A percentile compares a stretch with the other conserved stretches of the same genome.
These are phyloP conservation scores for Penicillium herquei DNA, from an alignment of 495 filamentous ascomycete genomes.

Conservation along the genomic window DNA sequence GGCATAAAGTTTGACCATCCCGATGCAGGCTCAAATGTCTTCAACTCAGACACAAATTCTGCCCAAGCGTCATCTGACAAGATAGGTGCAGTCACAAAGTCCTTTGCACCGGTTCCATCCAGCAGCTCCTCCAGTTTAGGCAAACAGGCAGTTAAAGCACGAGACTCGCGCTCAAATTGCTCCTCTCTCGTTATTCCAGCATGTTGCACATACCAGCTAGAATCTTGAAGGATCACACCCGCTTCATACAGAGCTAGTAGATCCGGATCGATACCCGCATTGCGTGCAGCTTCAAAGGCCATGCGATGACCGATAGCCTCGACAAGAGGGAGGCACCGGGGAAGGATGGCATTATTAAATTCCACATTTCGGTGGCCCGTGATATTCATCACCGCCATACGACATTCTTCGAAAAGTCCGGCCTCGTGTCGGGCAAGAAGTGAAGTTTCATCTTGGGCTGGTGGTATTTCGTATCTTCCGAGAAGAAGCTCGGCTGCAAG, in stretches of 20 bases:
- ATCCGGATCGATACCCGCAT: slow-evolving; percentile 16
- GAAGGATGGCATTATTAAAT: slow-evolving; percentile 8
- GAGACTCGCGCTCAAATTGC: not conserved
- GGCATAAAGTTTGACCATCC: too few species aligned
- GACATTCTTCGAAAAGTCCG: not conserved
- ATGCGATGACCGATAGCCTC: slow-evolving; percentile 34
- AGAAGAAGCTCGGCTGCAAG: not conserved
- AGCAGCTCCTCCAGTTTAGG: not conserved
- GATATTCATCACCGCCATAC: not conserved
- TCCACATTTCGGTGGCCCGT: not conserved
- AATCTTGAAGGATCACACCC: slow-evolving; percentile 14
- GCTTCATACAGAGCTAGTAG: slow-evolving; percentile 31
- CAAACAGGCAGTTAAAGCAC: not conserved
- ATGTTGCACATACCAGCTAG: not conserved
- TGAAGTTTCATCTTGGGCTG: not conserved
- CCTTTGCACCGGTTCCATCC: not conserved
- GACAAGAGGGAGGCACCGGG: slow-evolving; percentile 26
- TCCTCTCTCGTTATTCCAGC: not conserved
- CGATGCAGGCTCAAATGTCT: too few species aligned
- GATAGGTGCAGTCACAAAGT: not conserved
- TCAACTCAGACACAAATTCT: too few species aligned
- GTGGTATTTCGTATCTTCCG: not conserved
- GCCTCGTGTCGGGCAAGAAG: not conserved
- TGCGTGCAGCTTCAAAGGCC: slow-evolving; percentile 32
- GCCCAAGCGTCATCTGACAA: not conserved